These are phyloP conservation scores for Eimeria acervulina DNA, from an alignment of 169 alveolate species.

Conservation along the genomic window DNA sequence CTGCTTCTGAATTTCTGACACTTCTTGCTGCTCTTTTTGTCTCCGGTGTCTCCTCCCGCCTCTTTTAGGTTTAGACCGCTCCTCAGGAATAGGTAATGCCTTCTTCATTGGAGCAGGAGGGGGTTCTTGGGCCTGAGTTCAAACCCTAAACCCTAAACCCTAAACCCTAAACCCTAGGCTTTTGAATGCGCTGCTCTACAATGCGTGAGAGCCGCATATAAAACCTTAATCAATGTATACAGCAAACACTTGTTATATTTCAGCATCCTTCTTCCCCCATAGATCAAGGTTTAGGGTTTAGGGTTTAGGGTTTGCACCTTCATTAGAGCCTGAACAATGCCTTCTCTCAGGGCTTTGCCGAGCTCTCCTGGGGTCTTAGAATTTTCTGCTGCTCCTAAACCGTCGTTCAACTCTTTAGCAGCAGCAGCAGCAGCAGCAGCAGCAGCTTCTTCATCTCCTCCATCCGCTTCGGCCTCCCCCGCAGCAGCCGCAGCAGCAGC, in stretches of 20 bases:
- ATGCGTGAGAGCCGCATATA: not conserved
- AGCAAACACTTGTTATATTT: not conserved
- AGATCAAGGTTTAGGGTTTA: slow-evolving; percentile 39
- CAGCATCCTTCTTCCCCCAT: not conserved
- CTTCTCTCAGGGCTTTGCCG: not conserved
- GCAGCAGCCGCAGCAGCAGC: no score
- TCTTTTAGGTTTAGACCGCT: no score
- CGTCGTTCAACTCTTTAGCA: no score
- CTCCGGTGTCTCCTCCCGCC: no score
- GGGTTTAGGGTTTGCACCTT: slow-evolving; percentile 29
- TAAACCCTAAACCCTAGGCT: not conserved
- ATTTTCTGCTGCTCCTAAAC: slow-evolving; percentile 79
- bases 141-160: slow-evolving; percentile 60
- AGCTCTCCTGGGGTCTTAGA: not conserved
- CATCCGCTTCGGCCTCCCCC: no score
- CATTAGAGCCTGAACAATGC: not conserved
- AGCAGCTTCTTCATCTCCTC: no score
- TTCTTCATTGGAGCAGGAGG: no score
- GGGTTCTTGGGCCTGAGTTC: no score
- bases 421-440: no score
- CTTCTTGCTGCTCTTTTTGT: no score
- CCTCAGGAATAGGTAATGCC: no score
- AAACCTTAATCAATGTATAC: not conserved
- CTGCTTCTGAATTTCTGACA: no score
- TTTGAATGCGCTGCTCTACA: not conserved